Evolutionary conservation across 345 rosid species (phyloP), one percentile per base, ranked within the genome.

Genomic region (Hypericum perforatum): DNA sequence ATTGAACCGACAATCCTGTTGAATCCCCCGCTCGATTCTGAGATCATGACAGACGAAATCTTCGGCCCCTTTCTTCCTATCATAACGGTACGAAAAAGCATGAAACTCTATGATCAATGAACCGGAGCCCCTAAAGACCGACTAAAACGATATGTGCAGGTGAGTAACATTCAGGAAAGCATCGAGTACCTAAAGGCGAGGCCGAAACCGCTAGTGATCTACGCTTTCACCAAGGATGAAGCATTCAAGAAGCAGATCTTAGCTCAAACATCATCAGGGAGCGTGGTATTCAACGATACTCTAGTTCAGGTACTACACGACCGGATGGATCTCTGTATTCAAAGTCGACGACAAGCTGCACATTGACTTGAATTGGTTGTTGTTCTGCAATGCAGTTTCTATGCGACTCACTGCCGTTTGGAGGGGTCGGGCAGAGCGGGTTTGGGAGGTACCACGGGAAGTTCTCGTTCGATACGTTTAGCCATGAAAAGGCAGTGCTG

Each of bases 401-500:
- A 40, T 77, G 83, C 62, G 94, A 86, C 57, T 58, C 59, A 7
- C 61, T 86, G 41, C 97, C 97, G 10, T 90, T 90, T 52, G 97
- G 97, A 62, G 95, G 95, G 7, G 94, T 86, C 9, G 97, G 91
- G 6, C 66, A 78, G 50, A 84, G 95, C 56, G 95, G 97, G 6
- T 64, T 73, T 3, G 95, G 95, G 52, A 82, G 89, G 74, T 90
- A 84, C 76, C 97, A 90, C 8, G 94, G 97, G 41, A 84, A 80
- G 70, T 90, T 80, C 72, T 84, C 94, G 9, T 91, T 91, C 41
- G 98, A 91, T n/a, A 66, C 87, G 12, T 91, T 91, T 70, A 87
- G 96, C 66, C 98, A 86, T 45, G 91, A 82, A 61, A 91, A 91
- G 59, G 82, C 87, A n/a, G 73, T 87, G 8, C 14, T 91, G 80